Evolutionary conservation across 73 alveolate genomes (phyloP), one percentile per base, ranked within the genome.

Genomic region (Paramecium tetraurelia): DNA sequence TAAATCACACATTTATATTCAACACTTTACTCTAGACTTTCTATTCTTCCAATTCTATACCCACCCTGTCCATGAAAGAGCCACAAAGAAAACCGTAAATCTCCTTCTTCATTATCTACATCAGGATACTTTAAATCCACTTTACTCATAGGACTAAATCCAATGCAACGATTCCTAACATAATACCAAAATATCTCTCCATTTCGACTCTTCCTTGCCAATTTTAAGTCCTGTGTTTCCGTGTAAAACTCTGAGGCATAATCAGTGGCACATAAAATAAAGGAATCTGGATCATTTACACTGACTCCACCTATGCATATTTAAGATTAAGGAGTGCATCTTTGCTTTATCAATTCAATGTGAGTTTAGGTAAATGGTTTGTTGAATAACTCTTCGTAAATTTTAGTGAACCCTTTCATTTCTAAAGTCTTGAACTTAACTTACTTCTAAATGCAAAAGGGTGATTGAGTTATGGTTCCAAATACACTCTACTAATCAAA

Each of bases 341-440:
- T 63, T 63, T 63, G 10, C 14, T 63, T 63, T 6, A 63, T 63
- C 14, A 63, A 63, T 63, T 63, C 84, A 27, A 63, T 63, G 24
- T 63, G 84, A 27, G 84, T 63, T 63, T 63, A 63, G 11, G 84
- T 63, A 33, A 63, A 63, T 63, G 84, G 84, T 63, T 63, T 63
- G 31, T 63, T 63, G 11, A 63, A 63, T 2, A 27, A 7, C 12
- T 63, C 84, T 31, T 63, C 84, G 9, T 63, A 63, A 14, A 63
- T 33, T 24, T 63, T 63, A 1, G 35, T 33, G 31, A 63, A 63
- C 7, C 84, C 84, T 63, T 63, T 63, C 21, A 31, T 31, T 63
- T 63, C 84, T 27, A 63, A 63, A 63, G 84, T 31, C 24, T 63
- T 63, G 12, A 63, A 33, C 31, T 63, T 63, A 1, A 63, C 46